Evolutionary conservation across 805 yeast genomes (phyloP).

Genomic region (Lachancea cidri): DNA sequence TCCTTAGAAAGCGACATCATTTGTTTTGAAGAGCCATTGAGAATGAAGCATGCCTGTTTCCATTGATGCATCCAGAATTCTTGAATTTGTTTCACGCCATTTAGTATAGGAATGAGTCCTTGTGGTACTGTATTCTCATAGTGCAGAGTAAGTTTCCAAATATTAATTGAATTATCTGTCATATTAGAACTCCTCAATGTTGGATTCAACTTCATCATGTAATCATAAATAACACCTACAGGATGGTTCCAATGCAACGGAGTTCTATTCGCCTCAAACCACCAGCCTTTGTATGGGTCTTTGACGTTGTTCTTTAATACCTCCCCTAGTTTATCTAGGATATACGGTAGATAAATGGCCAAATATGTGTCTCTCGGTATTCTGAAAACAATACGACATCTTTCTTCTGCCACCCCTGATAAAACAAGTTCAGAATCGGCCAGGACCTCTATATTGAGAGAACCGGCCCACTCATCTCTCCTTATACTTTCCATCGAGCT

Average conservation of each 20-base stretch:
- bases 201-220: slow-evolving; percentile 38
- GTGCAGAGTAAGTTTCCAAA: slow-evolving; percentile 47
- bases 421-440: background rate
- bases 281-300: slow-evolving; percentile 35
- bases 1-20: slow-evolving; percentile 72
- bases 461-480: slow-evolving; percentile 49
- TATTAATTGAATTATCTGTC: slow-evolving; percentile 17
- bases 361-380: slow-evolving; percentile 48
- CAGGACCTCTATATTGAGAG: slow-evolving; percentile 37
- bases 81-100: slow-evolving; percentile 29
- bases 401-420: slow-evolving; percentile 16
- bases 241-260: slow-evolving; percentile 79
- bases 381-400: slow-evolving; percentile 20
- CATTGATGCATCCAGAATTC: slow-evolving; percentile 69
- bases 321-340: slow-evolving; percentile 38
- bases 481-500: slow-evolving; percentile 35
- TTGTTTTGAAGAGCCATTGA: slow-evolving; percentile 71
- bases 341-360: slow-evolving; percentile 37
- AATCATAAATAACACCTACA: slow-evolving; percentile 61
- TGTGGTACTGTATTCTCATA: slow-evolving; percentile 39
- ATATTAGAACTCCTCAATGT: slow-evolving; percentile 1
- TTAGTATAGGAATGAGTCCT: slow-evolving; percentile 40
- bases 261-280: slow-evolving; percentile 63
- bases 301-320: slow-evolving; percentile 28
- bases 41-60: slow-evolving; percentile 74